Conservation (phyloP, 331 rosid species). For the Rosa hybrid region DNA sequence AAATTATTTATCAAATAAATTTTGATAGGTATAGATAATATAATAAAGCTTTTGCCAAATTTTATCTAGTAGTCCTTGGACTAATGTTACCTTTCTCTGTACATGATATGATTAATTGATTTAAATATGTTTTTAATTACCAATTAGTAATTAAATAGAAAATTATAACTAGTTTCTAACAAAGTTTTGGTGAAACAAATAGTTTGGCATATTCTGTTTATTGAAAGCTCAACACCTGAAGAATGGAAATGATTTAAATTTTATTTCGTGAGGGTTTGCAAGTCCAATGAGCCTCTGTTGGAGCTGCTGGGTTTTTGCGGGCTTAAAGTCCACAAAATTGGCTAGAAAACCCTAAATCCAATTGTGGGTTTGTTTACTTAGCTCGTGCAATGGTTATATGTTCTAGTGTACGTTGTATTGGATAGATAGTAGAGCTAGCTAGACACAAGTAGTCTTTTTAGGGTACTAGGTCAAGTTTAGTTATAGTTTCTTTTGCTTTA, state of each 20-base stretch:
- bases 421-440: background rate
- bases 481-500: conserved; percentile 12
- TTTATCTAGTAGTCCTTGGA: background rate
- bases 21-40: background rate
- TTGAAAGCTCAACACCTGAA: background rate
- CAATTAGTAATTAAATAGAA: background rate
- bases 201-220: background rate
- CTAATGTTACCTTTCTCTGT: background rate
- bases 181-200: background rate
- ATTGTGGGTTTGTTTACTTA: background rate
- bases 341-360: background rate
- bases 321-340: background rate
- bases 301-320: conserved; percentile 16
- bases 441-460: background rate
- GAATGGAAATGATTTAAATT: background rate
- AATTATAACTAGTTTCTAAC: background rate
- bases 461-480: background rate
- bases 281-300: background rate
- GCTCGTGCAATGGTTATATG: background rate
- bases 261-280: background rate
- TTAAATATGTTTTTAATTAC: background rate
- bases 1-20: background rate
- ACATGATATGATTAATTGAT: background rate
- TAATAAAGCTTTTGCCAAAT: conserved; percentile 1
- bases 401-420: background rate